Evolutionary conservation across 768 basidiomycete genomes (phyloP).

Genomic region (Serpula lacrymans): DNA sequence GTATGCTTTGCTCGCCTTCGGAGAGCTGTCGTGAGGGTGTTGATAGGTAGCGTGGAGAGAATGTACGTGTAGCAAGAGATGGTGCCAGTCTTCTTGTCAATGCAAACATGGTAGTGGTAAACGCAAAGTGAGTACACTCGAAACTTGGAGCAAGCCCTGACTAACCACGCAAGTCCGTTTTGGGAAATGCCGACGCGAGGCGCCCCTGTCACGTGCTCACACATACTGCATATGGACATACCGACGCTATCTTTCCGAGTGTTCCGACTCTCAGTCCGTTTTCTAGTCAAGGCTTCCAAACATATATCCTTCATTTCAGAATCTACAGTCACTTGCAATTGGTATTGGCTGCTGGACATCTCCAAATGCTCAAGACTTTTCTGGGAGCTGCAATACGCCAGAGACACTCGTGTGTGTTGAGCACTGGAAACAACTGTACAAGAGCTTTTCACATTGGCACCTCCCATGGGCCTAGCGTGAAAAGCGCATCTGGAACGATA

Average conservation of each 20-base stretch:
- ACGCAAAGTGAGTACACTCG: constrained; percentile 1
- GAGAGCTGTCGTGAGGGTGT: constrained; percentile 29
- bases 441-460: no score
- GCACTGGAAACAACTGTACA: no score
- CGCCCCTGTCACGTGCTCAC: no score
- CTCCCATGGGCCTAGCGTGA: no score
- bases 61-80: constrained; percentile 16
- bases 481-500: no score
- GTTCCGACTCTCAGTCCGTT: no score
- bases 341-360: background rate
- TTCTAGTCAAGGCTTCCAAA: no score
- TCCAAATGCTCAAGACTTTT: constrained; percentile 16
- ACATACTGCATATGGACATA: background rate
- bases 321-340: background rate
- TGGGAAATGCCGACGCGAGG: background rate
- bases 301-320: background rate
- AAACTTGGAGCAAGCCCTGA: background rate
- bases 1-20: constrained; percentile 70
- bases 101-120: constrained; percentile 25
- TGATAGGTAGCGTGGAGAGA: constrained; percentile 29
- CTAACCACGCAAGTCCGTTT: background rate
- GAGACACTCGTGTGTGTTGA: no score
- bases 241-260: background rate
- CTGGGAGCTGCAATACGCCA: constrained; percentile 18
- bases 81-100: constrained; percentile 34